Base-by-base conservation (phyloP, 2,329 filamentous ascomycete species). In the Sphaerulina populicola region DNA sequence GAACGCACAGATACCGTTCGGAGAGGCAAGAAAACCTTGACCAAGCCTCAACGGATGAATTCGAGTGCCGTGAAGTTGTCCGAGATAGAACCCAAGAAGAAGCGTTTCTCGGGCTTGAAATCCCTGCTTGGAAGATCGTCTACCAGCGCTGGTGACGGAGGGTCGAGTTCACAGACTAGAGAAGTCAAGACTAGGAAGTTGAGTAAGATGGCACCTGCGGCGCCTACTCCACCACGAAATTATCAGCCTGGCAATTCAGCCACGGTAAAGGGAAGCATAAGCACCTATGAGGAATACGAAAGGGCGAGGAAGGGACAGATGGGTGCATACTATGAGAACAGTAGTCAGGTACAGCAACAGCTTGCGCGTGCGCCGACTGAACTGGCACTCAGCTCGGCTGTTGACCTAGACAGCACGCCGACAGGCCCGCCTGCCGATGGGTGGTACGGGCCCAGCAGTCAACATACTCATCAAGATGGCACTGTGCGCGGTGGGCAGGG, bases 51-150 rank as follows among this genome's bases (percentile, higher is more conserved):
- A 45, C 60, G 64, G 3, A 60, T 65, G 2, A 52, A 59, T 4
- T 57, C 62, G 1, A 57, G 56, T 42, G 53, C 57, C 6, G 54
- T 57, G 2, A 49, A 49, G 21, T 42, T 49, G 30, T 27, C 46
- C 4, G 57, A 53, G 14, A 52, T 56, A 1, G 61, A 62, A 33
- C 52, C 58, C 7, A 65, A 65, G 45, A 74, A 73, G 55, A 74
- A 72, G 49, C 66, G 72, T 31, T 73, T 74, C 43, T 74, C 73
- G 1, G 60, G 66, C 3, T 56, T 76, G 9, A 71, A 72, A 4
- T 69, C 66, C 31, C 55, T 76, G 1, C 74, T 76, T 47, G 64
- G 68, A 29, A 64, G 72, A 30, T 67, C 65, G 8, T 66, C 63
- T 31, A 67, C 68, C 2, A 62, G 57, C 10, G 45, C 49, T 31